Evolutionary conservation across 371 early-diverging fungal genomes (phyloP).

Genomic region (Mucor lusitanicus): DNA sequence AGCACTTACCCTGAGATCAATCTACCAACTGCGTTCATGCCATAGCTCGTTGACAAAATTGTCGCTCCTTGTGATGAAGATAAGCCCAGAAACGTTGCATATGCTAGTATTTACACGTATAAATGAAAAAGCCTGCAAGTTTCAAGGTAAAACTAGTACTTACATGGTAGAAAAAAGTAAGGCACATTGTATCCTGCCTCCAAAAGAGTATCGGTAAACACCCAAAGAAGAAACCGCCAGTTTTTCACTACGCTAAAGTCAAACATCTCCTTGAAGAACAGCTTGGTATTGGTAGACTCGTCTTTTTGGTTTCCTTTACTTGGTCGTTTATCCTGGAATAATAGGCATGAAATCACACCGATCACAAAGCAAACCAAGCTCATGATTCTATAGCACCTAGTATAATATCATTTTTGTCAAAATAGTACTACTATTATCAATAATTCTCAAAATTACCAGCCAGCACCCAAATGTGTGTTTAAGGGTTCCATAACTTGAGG

Average conservation of each 20-base stretch:
- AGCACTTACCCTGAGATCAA: constrained; percentile 23
- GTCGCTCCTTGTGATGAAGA: constrained; percentile 27
- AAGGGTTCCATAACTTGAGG: constrained; percentile 62
- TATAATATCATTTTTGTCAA: not conserved
- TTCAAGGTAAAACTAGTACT: not conserved
- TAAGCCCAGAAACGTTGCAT: constrained; percentile 27
- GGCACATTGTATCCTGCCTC: constrained; percentile 58
- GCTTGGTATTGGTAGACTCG: not conserved
- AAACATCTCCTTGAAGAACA: constrained; percentile 27
- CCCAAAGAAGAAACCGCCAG: constrained; percentile 42
- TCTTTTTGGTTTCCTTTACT: not conserved
- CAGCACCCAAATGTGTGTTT: constrained; percentile 53
- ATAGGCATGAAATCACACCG: constrained; percentile 13
- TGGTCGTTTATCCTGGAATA: constrained; percentile 12
- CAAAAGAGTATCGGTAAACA: constrained; percentile 33
- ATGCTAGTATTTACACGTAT: constrained; percentile 10
- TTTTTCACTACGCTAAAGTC: constrained; percentile 48
- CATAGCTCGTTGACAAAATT: constrained; percentile 22
- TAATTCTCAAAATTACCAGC: constrained; percentile 38
- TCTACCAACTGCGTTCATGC: constrained; percentile 25
- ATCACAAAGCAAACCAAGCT: constrained; percentile 17
- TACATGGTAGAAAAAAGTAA: constrained; percentile 56
- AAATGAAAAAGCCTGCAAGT: not conserved
- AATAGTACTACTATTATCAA: not conserved
- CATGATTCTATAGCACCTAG: constrained; percentile 26